These are phyloP conservation scores for Herpetospermum pedunculosum DNA, from an alignment of 306 rosid species.

Conservation along the genomic window DNA sequence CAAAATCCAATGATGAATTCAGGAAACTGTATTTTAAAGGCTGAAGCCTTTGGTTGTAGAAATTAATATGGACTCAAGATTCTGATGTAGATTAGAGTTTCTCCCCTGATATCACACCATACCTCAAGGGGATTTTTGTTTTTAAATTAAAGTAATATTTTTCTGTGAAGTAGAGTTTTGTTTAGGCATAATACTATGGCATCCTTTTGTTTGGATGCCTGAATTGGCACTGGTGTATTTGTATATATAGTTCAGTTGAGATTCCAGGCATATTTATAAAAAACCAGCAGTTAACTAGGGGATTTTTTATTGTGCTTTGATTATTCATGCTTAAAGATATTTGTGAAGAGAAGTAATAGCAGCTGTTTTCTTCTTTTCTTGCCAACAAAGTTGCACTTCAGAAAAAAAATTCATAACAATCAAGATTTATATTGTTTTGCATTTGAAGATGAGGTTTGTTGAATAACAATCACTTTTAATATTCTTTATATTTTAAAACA, in stretches of 20 bases:
- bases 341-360: too few relatives aligned
- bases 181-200: not conserved
- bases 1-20: conserved; percentile 85
- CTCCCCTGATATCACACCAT: not conserved
- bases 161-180: not conserved
- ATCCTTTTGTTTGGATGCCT: not conserved
- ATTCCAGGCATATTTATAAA: not conserved
- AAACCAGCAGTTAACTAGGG: not conserved
- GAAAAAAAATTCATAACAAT: too few relatives aligned
- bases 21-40: conserved; percentile 54
- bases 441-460: too few relatives aligned
- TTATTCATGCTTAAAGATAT: not conserved
- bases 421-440: too few relatives aligned
- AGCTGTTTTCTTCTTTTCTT: too few relatives aligned
- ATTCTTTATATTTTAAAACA: not conserved
- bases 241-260: not conserved
- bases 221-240: not conserved
- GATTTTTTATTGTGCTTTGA: not conserved
- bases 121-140: not conserved
- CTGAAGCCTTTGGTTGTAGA: conserved; percentile 8
- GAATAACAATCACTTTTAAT: not conserved
- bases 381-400: too few relatives aligned
- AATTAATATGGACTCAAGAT: not conserved
- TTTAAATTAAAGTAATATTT: not conserved
- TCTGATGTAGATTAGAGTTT: not conserved